A percentile compares a stretch with the other conserved stretches of the same genome.
Conservation (phyloP, 1,139 yeast species). For the Torulaspora globosa region DNA sequence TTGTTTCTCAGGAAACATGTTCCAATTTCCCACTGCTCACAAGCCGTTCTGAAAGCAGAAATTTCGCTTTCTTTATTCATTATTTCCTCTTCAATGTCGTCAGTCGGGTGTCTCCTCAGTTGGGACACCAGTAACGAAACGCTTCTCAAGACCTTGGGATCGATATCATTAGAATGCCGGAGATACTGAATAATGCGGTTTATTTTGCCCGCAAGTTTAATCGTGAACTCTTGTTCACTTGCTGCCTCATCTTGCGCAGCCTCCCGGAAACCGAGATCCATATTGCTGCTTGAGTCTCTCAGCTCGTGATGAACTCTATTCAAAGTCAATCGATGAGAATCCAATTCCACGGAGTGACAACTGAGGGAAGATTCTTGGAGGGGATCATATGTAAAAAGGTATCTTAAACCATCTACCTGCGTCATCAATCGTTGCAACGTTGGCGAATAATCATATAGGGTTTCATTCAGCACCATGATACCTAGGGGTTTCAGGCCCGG, state of each 20-base stretch:
- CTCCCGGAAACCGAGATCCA: neutral
- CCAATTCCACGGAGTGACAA: conserved; percentile 2
- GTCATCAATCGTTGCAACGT: conserved; percentile 6
- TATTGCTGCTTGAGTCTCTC: neutral
- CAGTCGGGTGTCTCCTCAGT: conserved; percentile 21
- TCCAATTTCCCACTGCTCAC: conserved; percentile 33
- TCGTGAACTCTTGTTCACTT: conserved; percentile 9
- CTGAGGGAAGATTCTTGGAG: conserved; percentile 2
- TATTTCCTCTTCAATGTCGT: conserved; percentile 28
- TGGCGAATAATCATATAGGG: conserved; percentile 14
- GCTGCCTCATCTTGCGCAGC: neutral
- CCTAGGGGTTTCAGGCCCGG: neutral
- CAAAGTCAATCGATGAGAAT: neutral
- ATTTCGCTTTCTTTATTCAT: conserved; percentile 30
- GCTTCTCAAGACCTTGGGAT: conserved; percentile 20
- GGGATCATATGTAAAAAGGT: conserved; percentile 17
- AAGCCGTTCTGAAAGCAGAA: conserved; percentile 21
- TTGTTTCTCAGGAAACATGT: conserved; percentile 2
- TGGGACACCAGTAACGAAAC: conserved; percentile 24
- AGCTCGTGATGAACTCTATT: conserved; percentile 6
- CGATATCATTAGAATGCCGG: conserved; percentile 9
- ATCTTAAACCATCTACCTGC: neutral
- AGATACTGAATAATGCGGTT: conserved; percentile 23
- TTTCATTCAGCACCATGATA: neutral
- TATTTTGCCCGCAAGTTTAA: conserved; percentile 18